phyloP scores from a whole-genome alignment of 148 eudicot species.

The Diospyros kaki region DNA sequence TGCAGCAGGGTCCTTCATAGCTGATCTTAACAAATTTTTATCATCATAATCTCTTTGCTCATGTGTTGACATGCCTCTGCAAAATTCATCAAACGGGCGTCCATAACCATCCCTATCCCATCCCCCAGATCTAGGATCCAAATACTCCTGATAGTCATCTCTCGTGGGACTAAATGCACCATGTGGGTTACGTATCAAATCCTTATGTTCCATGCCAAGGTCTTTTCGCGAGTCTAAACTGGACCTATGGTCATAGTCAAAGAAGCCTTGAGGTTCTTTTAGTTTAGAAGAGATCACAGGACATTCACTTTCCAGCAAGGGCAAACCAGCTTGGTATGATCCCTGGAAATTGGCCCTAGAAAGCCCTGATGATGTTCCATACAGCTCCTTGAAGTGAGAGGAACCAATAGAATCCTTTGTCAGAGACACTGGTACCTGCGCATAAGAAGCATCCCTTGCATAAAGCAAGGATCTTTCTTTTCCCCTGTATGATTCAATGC shows the following conservation, averaged over 20 bases:
- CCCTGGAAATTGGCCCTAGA: slow-evolving; percentile 19
- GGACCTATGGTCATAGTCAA: slow-evolving; percentile 26
- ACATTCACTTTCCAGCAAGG: slow-evolving; percentile 20
- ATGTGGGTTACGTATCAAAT: slow-evolving; percentile 14
- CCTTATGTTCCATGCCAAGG: slow-evolving; percentile 20
- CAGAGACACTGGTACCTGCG: slow-evolving; percentile 17
- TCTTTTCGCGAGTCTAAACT: slow-evolving; percentile 23
- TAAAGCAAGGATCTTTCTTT: slow-evolving; percentile 19
- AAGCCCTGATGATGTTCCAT: slow-evolving; percentile 28
- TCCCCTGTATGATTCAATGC: slow-evolving; percentile 22
- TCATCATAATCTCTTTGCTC: slow-evolving; percentile 20
- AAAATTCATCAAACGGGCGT: slow-evolving; percentile 20
- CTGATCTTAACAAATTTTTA: slow-evolving; percentile 18
- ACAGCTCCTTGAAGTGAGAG: slow-evolving; percentile 22
- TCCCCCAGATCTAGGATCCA: slow-evolving; percentile 19
- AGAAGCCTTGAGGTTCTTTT: slow-evolving; percentile 17
- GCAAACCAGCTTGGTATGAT: slow-evolving; percentile 19
- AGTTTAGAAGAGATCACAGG: slow-evolving; percentile 17
- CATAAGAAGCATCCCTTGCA: slow-evolving; percentile 21
- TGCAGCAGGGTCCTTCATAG: slow-evolving; percentile 16
- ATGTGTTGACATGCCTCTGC: slow-evolving; percentile 14
- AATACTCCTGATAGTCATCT: slow-evolving; percentile 25
- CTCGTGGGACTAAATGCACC: slow-evolving; percentile 23
- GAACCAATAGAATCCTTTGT: slow-evolving; percentile 25
- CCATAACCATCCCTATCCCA: slow-evolving; percentile 23